phyloP scores from a whole-genome alignment of 2,329 filamentous ascomycete genomes.

The Cordyceps tenuipes region DNA sequence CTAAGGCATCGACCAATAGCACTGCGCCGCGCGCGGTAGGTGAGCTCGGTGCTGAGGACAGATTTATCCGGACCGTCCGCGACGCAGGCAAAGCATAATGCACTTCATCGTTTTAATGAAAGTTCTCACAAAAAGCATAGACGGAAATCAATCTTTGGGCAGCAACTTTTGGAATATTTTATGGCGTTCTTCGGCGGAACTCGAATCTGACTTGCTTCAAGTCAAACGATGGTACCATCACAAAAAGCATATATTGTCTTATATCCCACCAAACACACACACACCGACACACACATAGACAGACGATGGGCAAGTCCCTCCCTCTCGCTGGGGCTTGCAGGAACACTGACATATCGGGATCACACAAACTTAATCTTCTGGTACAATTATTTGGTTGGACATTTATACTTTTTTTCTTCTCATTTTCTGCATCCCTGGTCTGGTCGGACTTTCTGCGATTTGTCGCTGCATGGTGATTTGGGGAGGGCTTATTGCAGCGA shows the following conservation, averaged over 20 bases:
- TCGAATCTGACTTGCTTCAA: background rate
- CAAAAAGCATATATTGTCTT: conserved; percentile 1
- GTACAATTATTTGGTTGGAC: background rate
- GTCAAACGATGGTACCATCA: background rate
- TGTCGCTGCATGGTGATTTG: background rate
- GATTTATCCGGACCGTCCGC: conserved; percentile 33
- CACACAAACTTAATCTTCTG: conserved; percentile 1
- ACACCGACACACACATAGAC: background rate
- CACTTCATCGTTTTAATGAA: background rate
- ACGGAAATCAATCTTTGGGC: background rate
- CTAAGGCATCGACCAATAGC: conserved; percentile 21
- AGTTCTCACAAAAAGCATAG: background rate
- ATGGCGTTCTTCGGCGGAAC: background rate
- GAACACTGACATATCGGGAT: background rate
- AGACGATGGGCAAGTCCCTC: background rate
- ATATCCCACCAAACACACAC: background rate
- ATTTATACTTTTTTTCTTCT: background rate
- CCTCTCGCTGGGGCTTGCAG: background rate
- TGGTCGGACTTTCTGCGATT: background rate
- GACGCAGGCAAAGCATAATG: conserved; percentile 29
- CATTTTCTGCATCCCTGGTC: background rate
- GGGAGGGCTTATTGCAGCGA: background rate
- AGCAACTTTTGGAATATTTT: conserved; percentile 3
- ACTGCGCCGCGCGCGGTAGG: conserved; percentile 29
- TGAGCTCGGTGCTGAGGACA: conserved; percentile 39